Evolutionary conservation across 306 rosid species (phyloP).

Genomic region (Hylodesmum podocarpum): DNA sequence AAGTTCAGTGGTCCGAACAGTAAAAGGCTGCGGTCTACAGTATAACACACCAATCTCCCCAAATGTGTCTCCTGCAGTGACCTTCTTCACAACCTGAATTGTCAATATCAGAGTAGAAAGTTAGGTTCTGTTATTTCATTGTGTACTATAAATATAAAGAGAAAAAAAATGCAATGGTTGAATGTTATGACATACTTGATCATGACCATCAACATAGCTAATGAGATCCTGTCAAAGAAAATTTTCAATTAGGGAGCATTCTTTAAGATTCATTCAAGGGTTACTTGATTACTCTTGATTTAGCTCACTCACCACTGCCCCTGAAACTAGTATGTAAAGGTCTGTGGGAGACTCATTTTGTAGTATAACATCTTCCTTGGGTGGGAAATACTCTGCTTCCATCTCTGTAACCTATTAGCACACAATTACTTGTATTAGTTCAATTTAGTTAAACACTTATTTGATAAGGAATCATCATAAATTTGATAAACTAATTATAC

Average conservation of each 20-base stretch:
- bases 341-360: constrained; percentile 81
- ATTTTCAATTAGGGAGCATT: constrained; percentile 13
- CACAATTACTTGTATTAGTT: constrained; percentile 13
- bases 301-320: constrained; percentile 65
- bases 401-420: constrained; percentile 59
- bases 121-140: neutral
- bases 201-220: constrained; percentile 43
- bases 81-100: constrained; percentile 55
- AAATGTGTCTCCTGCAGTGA: constrained; percentile 51
- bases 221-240: constrained; percentile 54
- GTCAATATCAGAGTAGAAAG: neutral
- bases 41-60: constrained; percentile 80
- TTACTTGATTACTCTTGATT: neutral
- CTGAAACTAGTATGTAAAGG: constrained; percentile 76
- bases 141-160: neutral
- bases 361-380: constrained; percentile 73
- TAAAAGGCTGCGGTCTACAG: constrained; percentile 64
- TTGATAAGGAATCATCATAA: neutral
- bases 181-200: constrained; percentile 51
- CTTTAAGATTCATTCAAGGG: neutral
- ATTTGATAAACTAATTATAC: no score
- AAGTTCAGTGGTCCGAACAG: constrained; percentile 63
- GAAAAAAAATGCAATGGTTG: neutral
- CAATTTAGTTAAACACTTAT: neutral
- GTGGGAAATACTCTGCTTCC: constrained; percentile 86